Base-by-base conservation (phyloP, 768 basidiomycete genomes). In the Pisolithus marmoratus region DNA sequence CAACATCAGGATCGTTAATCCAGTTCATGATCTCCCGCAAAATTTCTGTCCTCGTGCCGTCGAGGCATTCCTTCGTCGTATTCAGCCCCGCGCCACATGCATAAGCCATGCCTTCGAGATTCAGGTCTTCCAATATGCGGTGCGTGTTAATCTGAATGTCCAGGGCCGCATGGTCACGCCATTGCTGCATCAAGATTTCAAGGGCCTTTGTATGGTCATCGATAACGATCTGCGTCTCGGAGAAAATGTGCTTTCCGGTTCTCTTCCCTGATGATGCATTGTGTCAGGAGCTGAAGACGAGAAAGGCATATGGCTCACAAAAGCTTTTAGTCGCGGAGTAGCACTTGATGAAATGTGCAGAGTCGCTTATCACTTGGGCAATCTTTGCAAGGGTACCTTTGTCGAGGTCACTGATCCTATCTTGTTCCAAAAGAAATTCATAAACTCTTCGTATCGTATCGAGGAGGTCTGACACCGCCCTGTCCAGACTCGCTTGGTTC, bases 11-110 rank as follows among this genome's bases (percentile, higher is more conserved):
- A n/a, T n/a, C n/a, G n/a, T n/a, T n/a, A n/a, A n/a, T n/a, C n/a
- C n/a, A n/a, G n/a, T n/a, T n/a, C n/a, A n/a, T n/a, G n/a, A n/a
- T n/a, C n/a, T n/a, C n/a, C n/a, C n/a, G n/a, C n/a, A n/a, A n/a
- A n/a, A n/a, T n/a, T n/a, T n/a, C n/a, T n/a, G n/a, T n/a, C n/a
- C n/a, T n/a, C n/a, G n/a, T n/a, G n/a, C n/a, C n/a, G 17, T 54
- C 44, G 4, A 61, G 53, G 38, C 63, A 66, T 37, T 22, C 36
- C 38, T 52, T 52, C 8, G 42, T 44, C 3, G 31, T 51, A 9
- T 51, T 46, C 26, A 51, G 43, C 27, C 50, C 50, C 3, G 45
- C 44, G 37, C 50, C 24, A 8, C 42, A 15, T 27, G 22, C 43
- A 46, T 51, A 51, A n/a, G 24, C 24, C 50, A 48, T 17, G 36